Evolutionary conservation across 306 rosid genomes (phyloP), one percentile per base, ranked within the genome.

Genomic region (Prunus salicina): DNA sequence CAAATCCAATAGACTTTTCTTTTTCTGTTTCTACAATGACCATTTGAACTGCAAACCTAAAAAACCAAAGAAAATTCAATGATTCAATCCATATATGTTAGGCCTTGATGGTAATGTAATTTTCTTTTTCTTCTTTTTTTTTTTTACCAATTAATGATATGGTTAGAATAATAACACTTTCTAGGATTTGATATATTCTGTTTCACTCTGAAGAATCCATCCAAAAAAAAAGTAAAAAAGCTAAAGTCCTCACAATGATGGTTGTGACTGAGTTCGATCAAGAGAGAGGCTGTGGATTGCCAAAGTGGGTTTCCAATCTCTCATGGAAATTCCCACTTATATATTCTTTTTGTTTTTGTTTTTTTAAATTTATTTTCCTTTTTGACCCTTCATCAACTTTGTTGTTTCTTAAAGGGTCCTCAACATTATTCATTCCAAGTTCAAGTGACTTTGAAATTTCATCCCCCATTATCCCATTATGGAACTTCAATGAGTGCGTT

Each of bases 401-500:
- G 77, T 50, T 85, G 81, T 79, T 85, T 85, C 88, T 89, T 82
- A 79, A 72, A 85, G 80, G 71, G 78, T 81, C 79, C 75, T 80
- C 85, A 84, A 83, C 81, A 86, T 79, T 58, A 79, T 81, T 80
- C 58, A 8, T 56, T 77, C 77, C 75, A 68, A 75, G 82, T 72
- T 16, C 74, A 64, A 70, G 43, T 12, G 81, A 38, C 66, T 65
- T 67, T 30, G 66, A 55, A 79, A 45, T 45, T 60, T 63, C 67
- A 49, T 79, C 77, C 72, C 68, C 62, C 77, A 46, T 77, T 13
- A 53, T 68, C 64, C 64, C 84, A 80, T 84, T 75, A 67, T 86
- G 71, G 77, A 38, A 49, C 72, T 75, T 19, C 77, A 80, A 79
- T 77, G 79, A 91, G 90, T 89, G 90, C 83, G 87, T 79, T 84